These are phyloP conservation scores for Eucalyptus leucophloia DNA, from an alignment of 345 rosid species.

Conservation along the genomic window DNA sequence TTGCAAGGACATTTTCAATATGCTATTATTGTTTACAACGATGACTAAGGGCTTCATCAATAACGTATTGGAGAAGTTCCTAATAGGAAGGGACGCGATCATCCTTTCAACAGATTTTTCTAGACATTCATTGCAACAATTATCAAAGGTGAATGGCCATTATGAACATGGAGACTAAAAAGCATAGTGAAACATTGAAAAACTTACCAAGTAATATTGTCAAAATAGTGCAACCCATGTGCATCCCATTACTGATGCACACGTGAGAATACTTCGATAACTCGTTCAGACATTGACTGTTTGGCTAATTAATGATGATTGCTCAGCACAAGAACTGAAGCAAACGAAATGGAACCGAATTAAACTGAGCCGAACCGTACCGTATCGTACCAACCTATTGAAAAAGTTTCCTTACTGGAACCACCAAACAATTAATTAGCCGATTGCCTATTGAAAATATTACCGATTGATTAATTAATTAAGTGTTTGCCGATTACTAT, in stretches of 20 bases:
- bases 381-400: background rate
- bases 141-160: background rate
- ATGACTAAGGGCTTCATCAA: background rate
- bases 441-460: background rate
- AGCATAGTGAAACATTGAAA: background rate
- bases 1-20: background rate
- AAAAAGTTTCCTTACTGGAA: background rate
- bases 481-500: background rate
- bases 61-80: background rate
- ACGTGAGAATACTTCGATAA: background rate
- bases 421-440: background rate
- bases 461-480: background rate
- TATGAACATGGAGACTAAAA: background rate
- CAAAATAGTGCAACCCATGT: background rate
- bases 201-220: background rate
- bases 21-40: background rate
- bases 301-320: background rate
- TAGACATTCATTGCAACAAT: background rate
- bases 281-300: background rate
- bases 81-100: background rate
- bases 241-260: background rate
- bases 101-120: background rate
- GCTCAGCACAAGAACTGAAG: background rate
- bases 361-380: background rate
- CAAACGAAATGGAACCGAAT: background rate